These are phyloP conservation scores for Ascocoryne sarcoides DNA, from an alignment of 2,329 filamentous ascomycete species.

Conservation along the genomic window DNA sequence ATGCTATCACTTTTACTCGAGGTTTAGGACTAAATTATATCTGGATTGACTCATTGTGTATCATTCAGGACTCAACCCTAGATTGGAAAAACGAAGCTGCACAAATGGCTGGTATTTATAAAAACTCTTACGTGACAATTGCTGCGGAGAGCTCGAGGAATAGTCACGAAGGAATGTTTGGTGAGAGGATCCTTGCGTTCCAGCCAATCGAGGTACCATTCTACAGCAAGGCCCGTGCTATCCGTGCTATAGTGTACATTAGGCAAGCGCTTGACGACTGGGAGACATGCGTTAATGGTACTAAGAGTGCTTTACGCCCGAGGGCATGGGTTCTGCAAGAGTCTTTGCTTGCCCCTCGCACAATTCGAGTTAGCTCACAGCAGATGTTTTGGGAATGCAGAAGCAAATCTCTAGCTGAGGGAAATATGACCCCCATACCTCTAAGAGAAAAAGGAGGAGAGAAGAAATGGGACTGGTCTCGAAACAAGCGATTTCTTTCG, in stretches of 20 bases:
- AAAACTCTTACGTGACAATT: constrained; percentile 11
- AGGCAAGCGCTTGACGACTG: constrained; percentile 6
- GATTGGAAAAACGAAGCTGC: constrained; percentile 10
- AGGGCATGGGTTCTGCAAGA: constrained; percentile 10
- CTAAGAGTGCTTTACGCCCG: constrained; percentile 4
- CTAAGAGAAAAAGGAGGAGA: constrained; percentile 2
- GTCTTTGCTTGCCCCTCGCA: constrained; percentile 8
- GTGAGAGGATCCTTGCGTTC: constrained; percentile 3
- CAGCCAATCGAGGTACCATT: constrained; percentile 5
- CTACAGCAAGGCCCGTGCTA: constrained; percentile 4
- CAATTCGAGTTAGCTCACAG: constrained; percentile 4
- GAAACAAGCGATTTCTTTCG: constrained; percentile 6
- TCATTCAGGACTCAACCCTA: constrained; percentile 5
- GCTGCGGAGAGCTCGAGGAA: constrained; percentile 6
- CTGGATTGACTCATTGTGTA: constrained; percentile 17
- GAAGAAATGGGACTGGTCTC: constrained; percentile 5
- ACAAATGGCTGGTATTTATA: constrained; percentile 15
- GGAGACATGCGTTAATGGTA: constrained; percentile 2
- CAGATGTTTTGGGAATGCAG: constrained; percentile 11
- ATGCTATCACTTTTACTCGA: constrained; percentile 8
- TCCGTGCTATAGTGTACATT: constrained; percentile 3
- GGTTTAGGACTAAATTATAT: constrained; percentile 6
- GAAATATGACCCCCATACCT: constrained; percentile 5
- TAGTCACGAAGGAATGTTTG: constrained; percentile 7
- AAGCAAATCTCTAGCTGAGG: constrained; percentile 6